A percentile compares a stretch with the other conserved stretches of the same genome.
phyloP scores from a whole-genome alignment of 2,329 filamentous ascomycete species.

The Calonectria naviculata region DNA sequence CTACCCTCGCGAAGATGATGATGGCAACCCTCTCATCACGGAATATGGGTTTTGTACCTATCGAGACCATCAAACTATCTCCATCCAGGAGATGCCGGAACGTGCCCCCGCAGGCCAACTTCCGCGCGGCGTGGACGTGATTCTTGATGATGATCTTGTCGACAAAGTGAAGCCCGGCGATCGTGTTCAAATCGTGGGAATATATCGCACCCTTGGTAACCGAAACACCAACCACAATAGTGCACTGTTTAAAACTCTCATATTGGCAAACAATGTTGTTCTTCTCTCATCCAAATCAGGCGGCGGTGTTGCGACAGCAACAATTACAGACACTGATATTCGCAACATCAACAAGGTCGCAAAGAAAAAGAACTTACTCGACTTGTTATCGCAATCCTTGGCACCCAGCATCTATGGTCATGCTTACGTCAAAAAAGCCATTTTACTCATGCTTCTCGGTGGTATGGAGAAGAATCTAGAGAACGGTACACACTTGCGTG shows the following conservation, averaged over 20 bases:
- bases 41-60: slow-evolving; percentile 98
- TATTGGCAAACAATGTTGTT: slow-evolving; percentile 95
- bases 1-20: slow-evolving; percentile 92
- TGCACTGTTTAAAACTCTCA: slow-evolving; percentile 92
- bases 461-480: slow-evolving; percentile 99
- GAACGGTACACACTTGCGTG: slow-evolving; percentile 96
- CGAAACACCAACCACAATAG: slow-evolving; percentile 91
- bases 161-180: slow-evolving; percentile 96
- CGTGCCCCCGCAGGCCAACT: slow-evolving; percentile 94
- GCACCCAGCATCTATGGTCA: slow-evolving; percentile 98
- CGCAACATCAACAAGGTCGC: slow-evolving; percentile 98
- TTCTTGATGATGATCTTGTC: slow-evolving; percentile 95
- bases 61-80: slow-evolving; percentile 96
- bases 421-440: slow-evolving; percentile 97
- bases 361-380: slow-evolving; percentile 94
- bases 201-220: slow-evolving; percentile 94
- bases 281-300: slow-evolving; percentile 96
- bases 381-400: slow-evolving; percentile 91
- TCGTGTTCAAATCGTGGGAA: slow-evolving; percentile 95
- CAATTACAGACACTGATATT: slow-evolving; percentile 96
- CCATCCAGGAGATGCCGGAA: slow-evolving; percentile 99
- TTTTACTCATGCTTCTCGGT: slow-evolving; percentile 92
- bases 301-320: slow-evolving; percentile 89
- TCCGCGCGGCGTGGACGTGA: slow-evolving; percentile 94
- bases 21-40: slow-evolving; percentile 91